phyloP scores from a whole-genome alignment of 805 yeast species.

The Ascoidea tarda region DNA sequence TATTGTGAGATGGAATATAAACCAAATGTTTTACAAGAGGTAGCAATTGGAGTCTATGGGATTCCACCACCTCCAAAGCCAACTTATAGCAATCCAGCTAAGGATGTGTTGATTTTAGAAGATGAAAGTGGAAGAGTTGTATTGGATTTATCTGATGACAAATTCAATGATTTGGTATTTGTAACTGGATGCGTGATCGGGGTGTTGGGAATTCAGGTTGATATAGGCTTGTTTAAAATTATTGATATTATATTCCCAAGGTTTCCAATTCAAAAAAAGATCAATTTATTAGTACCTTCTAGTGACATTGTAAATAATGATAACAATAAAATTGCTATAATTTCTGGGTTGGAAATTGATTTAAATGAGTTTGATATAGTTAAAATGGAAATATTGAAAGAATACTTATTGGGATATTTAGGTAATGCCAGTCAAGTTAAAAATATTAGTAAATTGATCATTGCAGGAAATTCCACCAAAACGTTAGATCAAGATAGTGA shows the following conservation, averaged over 20 bases:
- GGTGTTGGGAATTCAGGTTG: constrained; percentile 71
- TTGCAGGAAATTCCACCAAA: constrained; percentile 61
- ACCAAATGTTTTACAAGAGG: constrained; percentile 75
- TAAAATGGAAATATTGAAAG: constrained; percentile 44
- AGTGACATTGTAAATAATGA: constrained; percentile 9
- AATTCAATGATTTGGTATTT: constrained; percentile 38
- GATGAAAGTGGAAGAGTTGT: constrained; percentile 86
- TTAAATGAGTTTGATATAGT: constrained; percentile 28
- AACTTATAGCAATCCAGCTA: constrained; percentile 40
- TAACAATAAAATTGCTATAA: constrained; percentile 44
- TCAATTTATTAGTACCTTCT: constrained; percentile 9
- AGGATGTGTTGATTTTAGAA: constrained; percentile 60
- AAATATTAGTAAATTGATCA: constrained; percentile 34
- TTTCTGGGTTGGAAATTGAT: constrained; percentile 61
- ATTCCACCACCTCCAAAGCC: constrained; percentile 22
- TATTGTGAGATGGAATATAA: constrained; percentile 75
- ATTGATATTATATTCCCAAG: constrained; percentile 69
- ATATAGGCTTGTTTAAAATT: constrained; percentile 72
- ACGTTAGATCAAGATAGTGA: constrained; percentile 13
- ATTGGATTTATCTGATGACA: constrained; percentile 41
- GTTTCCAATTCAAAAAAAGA: constrained; percentile 38
- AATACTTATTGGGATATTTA: constrained; percentile 62
- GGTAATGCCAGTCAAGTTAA: constrained; percentile 20
- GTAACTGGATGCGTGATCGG: constrained; percentile 90
- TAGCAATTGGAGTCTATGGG: constrained; percentile 36